A percentile compares a stretch with the other conserved stretches of the same genome.
phyloP scores from a whole-genome alignment of 352 stramenopile genomes.

The Saprolegnia parasitica region DNA sequence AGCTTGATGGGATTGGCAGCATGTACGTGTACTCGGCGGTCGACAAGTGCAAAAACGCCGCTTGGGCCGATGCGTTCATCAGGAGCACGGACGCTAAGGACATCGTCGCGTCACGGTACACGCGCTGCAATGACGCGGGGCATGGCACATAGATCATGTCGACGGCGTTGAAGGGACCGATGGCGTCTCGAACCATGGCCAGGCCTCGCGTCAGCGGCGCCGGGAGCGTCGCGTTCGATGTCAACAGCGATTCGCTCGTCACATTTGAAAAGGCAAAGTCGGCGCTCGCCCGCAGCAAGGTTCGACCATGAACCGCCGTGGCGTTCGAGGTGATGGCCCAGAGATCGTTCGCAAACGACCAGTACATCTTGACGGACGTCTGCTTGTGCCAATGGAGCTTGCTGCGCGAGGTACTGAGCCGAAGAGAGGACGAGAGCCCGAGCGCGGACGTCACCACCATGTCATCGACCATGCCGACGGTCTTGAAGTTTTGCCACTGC shows the following conservation, averaged over 20 bases:
- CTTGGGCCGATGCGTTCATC: neutral
- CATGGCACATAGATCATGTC: slow-evolving; percentile 15
- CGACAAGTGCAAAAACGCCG: neutral
- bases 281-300: neutral
- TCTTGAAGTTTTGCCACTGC: slow-evolving; percentile 30
- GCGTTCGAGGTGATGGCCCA: slow-evolving; percentile 6
- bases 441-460: slow-evolving; percentile 13
- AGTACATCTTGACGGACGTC: slow-evolving; percentile 18
- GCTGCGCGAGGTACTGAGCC: neutral
- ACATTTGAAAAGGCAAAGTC: slow-evolving; percentile 6
- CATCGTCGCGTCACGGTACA: slow-evolving; percentile 13
- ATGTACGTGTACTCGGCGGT: neutral
- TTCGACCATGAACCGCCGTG: neutral
- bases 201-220: slow-evolving; percentile 7
- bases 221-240: neutral
- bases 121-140: neutral
- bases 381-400: slow-evolving; percentile 4
- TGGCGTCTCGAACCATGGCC: neutral
- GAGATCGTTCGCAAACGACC: slow-evolving; percentile 5
- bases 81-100: neutral
- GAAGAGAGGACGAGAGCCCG: slow-evolving; percentile 3
- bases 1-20: neutral
- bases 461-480: slow-evolving; percentile 14
- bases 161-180: slow-evolving; percentile 14
- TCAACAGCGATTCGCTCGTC: neutral